A percentile compares a stretch with the other conserved stretches of the same genome.
These are phyloP conservation scores for Cercospora sojina DNA, from an alignment of 2,329 filamentous ascomycete species.

Conservation along the genomic window DNA sequence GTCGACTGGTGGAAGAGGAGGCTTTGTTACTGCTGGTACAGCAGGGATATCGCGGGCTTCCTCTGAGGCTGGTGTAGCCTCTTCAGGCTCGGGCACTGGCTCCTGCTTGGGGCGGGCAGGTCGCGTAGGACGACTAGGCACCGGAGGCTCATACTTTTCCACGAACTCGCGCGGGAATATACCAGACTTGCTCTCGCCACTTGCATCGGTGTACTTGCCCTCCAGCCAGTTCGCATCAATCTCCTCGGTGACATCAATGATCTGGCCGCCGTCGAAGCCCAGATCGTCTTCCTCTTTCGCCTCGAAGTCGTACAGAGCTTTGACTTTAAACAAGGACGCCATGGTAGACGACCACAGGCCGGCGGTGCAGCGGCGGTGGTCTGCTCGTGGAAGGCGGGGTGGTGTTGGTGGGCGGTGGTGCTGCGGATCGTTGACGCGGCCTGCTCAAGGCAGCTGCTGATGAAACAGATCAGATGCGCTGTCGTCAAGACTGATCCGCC, in stretches of 20 bases:
- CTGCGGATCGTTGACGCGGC: slow-evolving; percentile 14
- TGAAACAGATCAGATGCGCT: slow-evolving; percentile 7
- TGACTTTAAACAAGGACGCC: slow-evolving; percentile 75
- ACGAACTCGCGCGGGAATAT: slow-evolving; percentile 97
- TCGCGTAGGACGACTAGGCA: slow-evolving; percentile 80
- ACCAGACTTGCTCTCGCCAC: slow-evolving; percentile 73
- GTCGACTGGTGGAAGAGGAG: slow-evolving; percentile 40
- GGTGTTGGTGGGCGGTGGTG: not conserved
- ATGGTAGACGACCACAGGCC: slow-evolving; percentile 16
- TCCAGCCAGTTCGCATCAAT: slow-evolving; percentile 94
- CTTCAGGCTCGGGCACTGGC: slow-evolving; percentile 27
- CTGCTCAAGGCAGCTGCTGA: slow-evolving; percentile 13
- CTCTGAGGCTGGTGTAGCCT: slow-evolving; percentile 29
- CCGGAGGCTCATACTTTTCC: slow-evolving; percentile 88
- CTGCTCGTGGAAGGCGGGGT: slow-evolving; percentile 2
- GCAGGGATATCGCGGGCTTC: slow-evolving; percentile 32
- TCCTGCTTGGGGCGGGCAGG: slow-evolving; percentile 68
- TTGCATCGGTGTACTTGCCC: slow-evolving; percentile 78
- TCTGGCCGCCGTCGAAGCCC: slow-evolving; percentile 77
- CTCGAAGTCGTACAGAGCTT: slow-evolving; percentile 90
- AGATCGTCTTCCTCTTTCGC: slow-evolving; percentile 95
- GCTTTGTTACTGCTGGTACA: slow-evolving; percentile 38
- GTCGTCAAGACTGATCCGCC: slow-evolving; percentile 4
- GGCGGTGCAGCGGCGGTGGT: slow-evolving; percentile 12
- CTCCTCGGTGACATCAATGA: slow-evolving; percentile 89